Percentiles rank a stretch among this genome's conserved stretches.
Conservation (phyloP, 2,329 filamentous ascomycete genomes). For the Biscogniauxia marginata region DNA sequence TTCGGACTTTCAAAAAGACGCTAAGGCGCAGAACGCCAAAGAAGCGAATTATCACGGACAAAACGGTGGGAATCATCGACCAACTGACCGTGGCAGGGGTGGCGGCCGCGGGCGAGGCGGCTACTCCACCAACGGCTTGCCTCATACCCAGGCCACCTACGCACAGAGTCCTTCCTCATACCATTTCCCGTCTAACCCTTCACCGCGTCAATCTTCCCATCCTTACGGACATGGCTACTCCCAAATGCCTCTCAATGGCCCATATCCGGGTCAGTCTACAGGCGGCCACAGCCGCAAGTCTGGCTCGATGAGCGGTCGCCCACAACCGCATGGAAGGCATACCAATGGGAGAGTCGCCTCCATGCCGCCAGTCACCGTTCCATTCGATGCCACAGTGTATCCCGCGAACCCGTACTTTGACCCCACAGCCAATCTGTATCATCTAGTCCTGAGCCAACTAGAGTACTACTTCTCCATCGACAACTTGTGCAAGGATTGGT, state of each 20-base stretch:
- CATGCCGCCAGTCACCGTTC: constrained; percentile 50
- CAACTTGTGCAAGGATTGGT: constrained; percentile 92
- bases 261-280: constrained; percentile 24
- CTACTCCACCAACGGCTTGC: constrained; percentile 30
- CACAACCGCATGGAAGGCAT: constrained; percentile 17
- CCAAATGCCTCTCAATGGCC: constrained; percentile 23
- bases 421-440: constrained; percentile 41
- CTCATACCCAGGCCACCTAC: constrained; percentile 24
- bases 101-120: constrained; percentile 44
- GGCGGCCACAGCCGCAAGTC: constrained; percentile 23
- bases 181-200: constrained; percentile 15
- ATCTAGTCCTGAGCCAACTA: constrained; percentile 49
- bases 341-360: constrained; percentile 18
- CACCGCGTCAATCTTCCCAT: constrained; percentile 15
- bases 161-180: constrained; percentile 17
- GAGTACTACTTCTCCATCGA: constrained; percentile 98
- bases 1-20: constrained; percentile 23
- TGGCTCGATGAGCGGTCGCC: constrained; percentile 22
- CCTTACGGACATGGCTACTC: constrained; percentile 20
- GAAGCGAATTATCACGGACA: constrained; percentile 24
- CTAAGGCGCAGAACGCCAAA: constrained; percentile 14
- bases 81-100: constrained; percentile 42
- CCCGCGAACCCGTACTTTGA: constrained; percentile 59
- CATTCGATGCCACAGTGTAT: constrained; percentile 54
- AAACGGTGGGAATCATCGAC: constrained; percentile 29